phyloP scores from a whole-genome alignment of 306 rosid species.

The Prunus salicina region DNA sequence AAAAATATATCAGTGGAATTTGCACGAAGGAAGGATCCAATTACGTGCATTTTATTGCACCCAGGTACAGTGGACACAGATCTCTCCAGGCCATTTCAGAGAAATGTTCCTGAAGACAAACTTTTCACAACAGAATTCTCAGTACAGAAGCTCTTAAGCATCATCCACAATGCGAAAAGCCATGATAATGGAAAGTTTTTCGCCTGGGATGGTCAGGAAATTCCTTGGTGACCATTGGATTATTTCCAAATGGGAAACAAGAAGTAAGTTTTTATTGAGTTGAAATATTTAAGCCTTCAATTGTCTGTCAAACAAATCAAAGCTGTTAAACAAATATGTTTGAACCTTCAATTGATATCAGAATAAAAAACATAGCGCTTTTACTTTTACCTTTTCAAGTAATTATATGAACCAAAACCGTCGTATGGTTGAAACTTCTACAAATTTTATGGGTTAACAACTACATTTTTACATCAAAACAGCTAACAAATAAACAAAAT shows the following conservation, averaged over 20 bases:
- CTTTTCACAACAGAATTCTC: conserved; percentile 82
- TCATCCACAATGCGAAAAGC: conserved; percentile 57
- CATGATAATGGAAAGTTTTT: conserved; percentile 87
- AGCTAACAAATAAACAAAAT: too few relatives aligned
- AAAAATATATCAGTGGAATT: conserved; percentile 71
- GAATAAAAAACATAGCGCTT: not conserved
- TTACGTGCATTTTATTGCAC: conserved; percentile 70
- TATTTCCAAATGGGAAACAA: not conserved
- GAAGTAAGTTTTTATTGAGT: not conserved
- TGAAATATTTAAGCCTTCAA: not conserved
- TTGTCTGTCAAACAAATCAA: not conserved
- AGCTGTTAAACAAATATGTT: too few relatives aligned
- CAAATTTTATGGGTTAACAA: not conserved
- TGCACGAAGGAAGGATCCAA: conserved; percentile 78
- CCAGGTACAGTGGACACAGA: conserved; percentile 98
- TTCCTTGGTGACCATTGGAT: conserved; percentile 60
- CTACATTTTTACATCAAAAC: not conserved
- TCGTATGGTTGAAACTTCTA: not conserved
- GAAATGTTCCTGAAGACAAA: conserved; percentile 71
- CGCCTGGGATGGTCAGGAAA: conserved; percentile 98
- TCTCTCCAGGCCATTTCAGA: conserved; percentile 91
- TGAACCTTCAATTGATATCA: not conserved
- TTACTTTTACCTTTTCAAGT: not conserved
- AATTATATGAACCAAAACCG: not conserved
- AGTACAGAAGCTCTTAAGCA: conserved; percentile 64